Percentiles rank a stretch among this genome's conserved stretches.
Evolutionary conservation across 768 basidiomycete species (phyloP).

Genomic region (Mycena alexandri): DNA sequence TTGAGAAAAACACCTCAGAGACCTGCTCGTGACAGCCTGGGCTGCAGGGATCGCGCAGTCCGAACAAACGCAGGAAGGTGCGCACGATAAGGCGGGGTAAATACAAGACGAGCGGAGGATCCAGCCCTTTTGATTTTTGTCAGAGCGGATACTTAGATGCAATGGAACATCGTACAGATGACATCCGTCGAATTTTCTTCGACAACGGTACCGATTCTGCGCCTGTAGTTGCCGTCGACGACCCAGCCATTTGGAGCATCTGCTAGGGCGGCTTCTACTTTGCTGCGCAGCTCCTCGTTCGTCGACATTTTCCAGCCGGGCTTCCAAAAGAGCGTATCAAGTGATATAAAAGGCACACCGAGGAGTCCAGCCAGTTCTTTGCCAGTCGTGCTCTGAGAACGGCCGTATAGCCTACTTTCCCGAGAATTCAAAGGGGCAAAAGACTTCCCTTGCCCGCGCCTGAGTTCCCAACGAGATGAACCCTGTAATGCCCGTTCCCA

Average conservation of each 20-base stretch:
- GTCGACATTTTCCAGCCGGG: slow-evolving; percentile 49
- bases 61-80: slow-evolving; percentile 62
- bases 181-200: slow-evolving; percentile 60
- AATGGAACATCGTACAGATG: slow-evolving; percentile 57
- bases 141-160: not conserved
- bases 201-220: slow-evolving; percentile 47
- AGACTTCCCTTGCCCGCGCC: slow-evolving; percentile 27
- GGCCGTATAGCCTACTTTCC: not conserved
- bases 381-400: slow-evolving; percentile 53
- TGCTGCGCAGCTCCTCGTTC: slow-evolving; percentile 41
- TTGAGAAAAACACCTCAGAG: slow-evolving; percentile 57
- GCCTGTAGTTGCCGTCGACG: slow-evolving; percentile 61
- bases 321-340: slow-evolving; percentile 53
- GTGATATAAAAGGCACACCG: slow-evolving; percentile 49
- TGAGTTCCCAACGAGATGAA: slow-evolving; percentile 29
- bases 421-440: not conserved
- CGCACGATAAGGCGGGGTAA: slow-evolving; percentile 69
- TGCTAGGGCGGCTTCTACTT: slow-evolving; percentile 45
- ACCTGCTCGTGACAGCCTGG: slow-evolving; percentile 63
- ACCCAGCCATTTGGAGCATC: slow-evolving; percentile 61
- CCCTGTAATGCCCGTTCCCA: slow-evolving; percentile 13
- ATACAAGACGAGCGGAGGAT: slow-evolving; percentile 72
- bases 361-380: slow-evolving; percentile 52
- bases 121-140: slow-evolving; percentile 64
- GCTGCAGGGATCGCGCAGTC: slow-evolving; percentile 54